A percentile compares a stretch with the other conserved stretches of the same genome.
Evolutionary conservation across 73 alveolate species (phyloP).

Genomic region (Tetrahymena thermophila): DNA sequence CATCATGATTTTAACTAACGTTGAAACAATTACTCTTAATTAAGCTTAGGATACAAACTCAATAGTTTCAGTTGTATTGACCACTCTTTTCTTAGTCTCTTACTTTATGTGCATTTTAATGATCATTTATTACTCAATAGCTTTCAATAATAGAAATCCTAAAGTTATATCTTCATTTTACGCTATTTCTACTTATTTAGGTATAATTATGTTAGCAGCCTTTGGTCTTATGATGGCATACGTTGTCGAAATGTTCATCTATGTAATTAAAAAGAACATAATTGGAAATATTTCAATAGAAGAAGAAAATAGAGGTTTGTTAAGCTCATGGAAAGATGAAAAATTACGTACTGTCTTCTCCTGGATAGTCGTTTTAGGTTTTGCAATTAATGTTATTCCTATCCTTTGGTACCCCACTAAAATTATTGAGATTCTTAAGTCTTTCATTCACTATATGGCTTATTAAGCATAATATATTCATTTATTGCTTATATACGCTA

Average conservation of each 20-base stretch:
- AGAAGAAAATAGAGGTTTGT: background rate
- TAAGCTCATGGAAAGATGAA: background rate
- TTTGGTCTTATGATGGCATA: conserved; percentile 2
- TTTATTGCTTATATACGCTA: conserved; percentile 22
- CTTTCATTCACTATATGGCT: conserved; percentile 13
- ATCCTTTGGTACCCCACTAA: background rate
- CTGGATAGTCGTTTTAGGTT: background rate
- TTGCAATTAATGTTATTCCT: background rate
- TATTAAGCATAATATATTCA: conserved; percentile 29
- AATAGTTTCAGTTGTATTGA: background rate
- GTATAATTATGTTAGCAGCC: conserved; percentile 15
- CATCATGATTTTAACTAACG: background rate
- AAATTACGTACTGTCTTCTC: background rate
- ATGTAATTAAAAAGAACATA: background rate
- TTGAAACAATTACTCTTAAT: background rate
- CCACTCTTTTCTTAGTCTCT: background rate
- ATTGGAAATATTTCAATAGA: background rate
- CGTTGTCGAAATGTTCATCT: background rate
- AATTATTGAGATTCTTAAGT: background rate
- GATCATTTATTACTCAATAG: background rate
- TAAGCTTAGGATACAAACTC: background rate
- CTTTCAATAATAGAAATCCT: background rate
- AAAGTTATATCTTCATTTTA: background rate
- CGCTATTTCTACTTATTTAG: conserved; percentile 22
- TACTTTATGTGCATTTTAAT: background rate